These are phyloP conservation scores for Alternaria brassicae DNA, from an alignment of 2,329 filamentous ascomycete genomes.

Conservation along the genomic window DNA sequence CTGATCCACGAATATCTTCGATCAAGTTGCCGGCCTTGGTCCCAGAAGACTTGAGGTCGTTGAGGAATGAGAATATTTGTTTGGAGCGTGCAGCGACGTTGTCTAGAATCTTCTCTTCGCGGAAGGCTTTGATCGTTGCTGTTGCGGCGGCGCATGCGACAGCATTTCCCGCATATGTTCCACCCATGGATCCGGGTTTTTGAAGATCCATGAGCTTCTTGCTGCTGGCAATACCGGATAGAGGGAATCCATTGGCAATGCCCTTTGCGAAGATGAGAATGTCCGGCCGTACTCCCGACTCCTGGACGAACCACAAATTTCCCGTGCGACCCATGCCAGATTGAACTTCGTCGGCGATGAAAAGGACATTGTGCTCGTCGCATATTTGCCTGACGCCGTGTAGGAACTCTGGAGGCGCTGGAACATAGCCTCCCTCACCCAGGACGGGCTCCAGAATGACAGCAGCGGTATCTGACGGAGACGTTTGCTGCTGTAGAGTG, in stretches of 20 bases:
- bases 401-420: constrained; percentile 39
- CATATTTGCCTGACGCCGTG: constrained; percentile 52
- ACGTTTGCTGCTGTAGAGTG: constrained; percentile 36
- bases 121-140: constrained; percentile 35
- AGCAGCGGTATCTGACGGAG: constrained; percentile 38
- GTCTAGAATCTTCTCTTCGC: constrained; percentile 37
- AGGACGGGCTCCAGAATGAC: constrained; percentile 41
- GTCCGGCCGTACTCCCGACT: constrained; percentile 53
- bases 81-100: constrained; percentile 38
- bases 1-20: constrained; percentile 37
- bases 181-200: constrained; percentile 41
- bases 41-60: constrained; percentile 30
- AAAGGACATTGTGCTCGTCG: constrained; percentile 54
- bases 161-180: constrained; percentile 41
- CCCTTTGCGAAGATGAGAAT: constrained; percentile 53
- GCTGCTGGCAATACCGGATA: constrained; percentile 38
- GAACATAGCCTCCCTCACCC: constrained; percentile 41
- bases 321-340: constrained; percentile 55
- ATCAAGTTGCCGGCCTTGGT: constrained; percentile 39
- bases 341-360: constrained; percentile 55
- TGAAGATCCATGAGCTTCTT: constrained; percentile 39
- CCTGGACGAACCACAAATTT: constrained; percentile 54
- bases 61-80: constrained; percentile 36
- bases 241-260: constrained; percentile 41
- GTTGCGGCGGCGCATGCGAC: constrained; percentile 40